These are phyloP conservation scores for Trametes punicea DNA, from an alignment of 768 basidiomycete species.

Conservation along the genomic window DNA sequence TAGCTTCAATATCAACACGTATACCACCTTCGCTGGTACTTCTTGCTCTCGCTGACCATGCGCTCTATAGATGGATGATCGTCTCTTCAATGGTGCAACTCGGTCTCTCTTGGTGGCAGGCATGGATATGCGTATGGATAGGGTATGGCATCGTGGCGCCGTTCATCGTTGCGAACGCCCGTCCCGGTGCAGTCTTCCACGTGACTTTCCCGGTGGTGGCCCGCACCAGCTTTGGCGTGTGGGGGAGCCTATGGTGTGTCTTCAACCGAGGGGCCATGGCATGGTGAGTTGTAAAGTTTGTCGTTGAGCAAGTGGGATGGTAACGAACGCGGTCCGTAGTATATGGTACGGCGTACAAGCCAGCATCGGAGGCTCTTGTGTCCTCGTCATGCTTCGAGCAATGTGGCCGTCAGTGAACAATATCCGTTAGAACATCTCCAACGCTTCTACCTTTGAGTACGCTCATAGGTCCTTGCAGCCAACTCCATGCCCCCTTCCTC, in stretches of 20 bases:
- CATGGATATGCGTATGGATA: constrained; percentile 78
- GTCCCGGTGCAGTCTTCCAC: constrained; percentile 75
- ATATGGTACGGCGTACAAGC: constrained; percentile 80
- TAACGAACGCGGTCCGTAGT: constrained; percentile 30
- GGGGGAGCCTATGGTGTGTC: constrained; percentile 75
- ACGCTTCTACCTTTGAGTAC: neutral
- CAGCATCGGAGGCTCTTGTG: constrained; percentile 78
- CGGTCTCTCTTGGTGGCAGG: constrained; percentile 80
- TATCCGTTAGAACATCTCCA: constrained; percentile 45
- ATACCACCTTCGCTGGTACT: neutral
- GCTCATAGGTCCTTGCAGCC: constrained; percentile 35
- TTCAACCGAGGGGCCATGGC: constrained; percentile 75
- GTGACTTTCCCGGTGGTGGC: constrained; percentile 74
- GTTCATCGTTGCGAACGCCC: constrained; percentile 74
- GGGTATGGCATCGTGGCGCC: constrained; percentile 43
- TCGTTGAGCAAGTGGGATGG: neutral
- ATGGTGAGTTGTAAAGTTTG: constrained; percentile 46
- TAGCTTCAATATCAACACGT: constrained; percentile 78
- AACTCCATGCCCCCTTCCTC: constrained; percentile 72
- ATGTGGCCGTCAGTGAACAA: constrained; percentile 74
- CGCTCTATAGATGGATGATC: constrained; percentile 61
- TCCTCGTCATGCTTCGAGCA: constrained; percentile 68
- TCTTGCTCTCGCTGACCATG: no score
- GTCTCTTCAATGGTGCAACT: constrained; percentile 70
- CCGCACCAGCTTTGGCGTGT: constrained; percentile 75